Percentiles rank a stretch among this genome's conserved stretches.
phyloP scores from a whole-genome alignment of 2,329 filamentous ascomycete species.

The Neofusicoccum parvum region DNA sequence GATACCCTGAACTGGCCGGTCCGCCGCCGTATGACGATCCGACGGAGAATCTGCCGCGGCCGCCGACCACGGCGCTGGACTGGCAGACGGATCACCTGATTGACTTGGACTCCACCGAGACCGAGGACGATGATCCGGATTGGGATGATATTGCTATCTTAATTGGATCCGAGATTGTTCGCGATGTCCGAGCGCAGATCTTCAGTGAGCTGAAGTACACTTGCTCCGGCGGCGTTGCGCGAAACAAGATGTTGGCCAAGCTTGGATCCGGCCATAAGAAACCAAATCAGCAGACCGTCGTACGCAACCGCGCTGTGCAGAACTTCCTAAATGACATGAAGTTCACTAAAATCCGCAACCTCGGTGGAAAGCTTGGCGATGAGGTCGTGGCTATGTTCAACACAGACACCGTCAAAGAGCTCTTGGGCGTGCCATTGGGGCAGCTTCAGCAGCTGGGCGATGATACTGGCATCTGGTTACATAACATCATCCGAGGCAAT shows the following conservation, averaged over 20 bases:
- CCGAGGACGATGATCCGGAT: constrained; percentile 80
- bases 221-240: constrained; percentile 84
- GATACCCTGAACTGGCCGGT: constrained; percentile 72
- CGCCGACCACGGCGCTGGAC: constrained; percentile 72
- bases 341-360: constrained; percentile 89
- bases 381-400: constrained; percentile 79
- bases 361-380: constrained; percentile 94
- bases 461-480: constrained; percentile 83
- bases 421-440: constrained; percentile 72
- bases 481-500: constrained; percentile 80
- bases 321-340: constrained; percentile 83
- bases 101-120: constrained; percentile 71
- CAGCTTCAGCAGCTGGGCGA: constrained; percentile 78
- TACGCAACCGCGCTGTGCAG: constrained; percentile 79
- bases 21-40: constrained; percentile 74
- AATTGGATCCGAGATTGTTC: constrained; percentile 86
- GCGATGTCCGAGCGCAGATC: constrained; percentile 70
- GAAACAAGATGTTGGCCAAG: constrained; percentile 95
- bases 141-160: constrained; percentile 88
- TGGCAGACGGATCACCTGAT: constrained; percentile 84
- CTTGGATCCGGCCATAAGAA: constrained; percentile 90
- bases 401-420: constrained; percentile 76
- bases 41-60: constrained; percentile 70
- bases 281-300: constrained; percentile 91
- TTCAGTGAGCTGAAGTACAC: constrained; percentile 77